Percentiles rank a stretch among this genome's conserved stretches.
Evolutionary conservation across 345 rosid genomes (phyloP).

Genomic region (Abelmoschus esculentus): DNA sequence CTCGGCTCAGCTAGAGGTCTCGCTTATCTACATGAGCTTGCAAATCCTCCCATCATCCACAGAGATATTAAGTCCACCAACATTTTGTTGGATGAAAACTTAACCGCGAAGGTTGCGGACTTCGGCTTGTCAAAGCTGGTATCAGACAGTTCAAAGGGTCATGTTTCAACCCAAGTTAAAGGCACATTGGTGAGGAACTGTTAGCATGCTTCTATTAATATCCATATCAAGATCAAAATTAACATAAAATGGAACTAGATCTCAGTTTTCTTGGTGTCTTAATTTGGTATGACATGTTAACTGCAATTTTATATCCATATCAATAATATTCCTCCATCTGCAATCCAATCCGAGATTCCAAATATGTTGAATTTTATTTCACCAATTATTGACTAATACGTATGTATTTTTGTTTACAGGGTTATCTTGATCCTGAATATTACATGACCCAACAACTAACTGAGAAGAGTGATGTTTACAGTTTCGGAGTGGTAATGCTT

Average conservation of each 20-base stretch:
- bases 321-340: not conserved
- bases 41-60: conserved; percentile 93
- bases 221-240: not conserved
- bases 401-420: conserved; percentile 35
- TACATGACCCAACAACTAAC: conserved; percentile 93
- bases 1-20: conserved; percentile 92
- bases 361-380: no score
- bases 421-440: conserved; percentile 94
- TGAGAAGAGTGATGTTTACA: conserved; percentile 90
- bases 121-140: conserved; percentile 92
- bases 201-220: not conserved
- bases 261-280: not conserved
- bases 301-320: no score
- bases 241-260: not conserved
- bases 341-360: no score
- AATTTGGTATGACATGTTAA: not conserved
- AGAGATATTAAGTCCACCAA: conserved; percentile 87
- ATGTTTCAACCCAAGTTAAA: conserved; percentile 97
- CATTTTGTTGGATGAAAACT: conserved; percentile 74
- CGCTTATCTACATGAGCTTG: conserved; percentile 89
- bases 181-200: conserved; percentile 72
- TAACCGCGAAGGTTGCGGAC: conserved; percentile 89
- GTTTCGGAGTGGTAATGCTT: conserved; percentile 88
- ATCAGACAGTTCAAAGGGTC: conserved; percentile 84
- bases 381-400: not conserved